Conservation (phyloP, 2,329 filamentous ascomycete species). For the Aspergillus fijiensis region DNA sequence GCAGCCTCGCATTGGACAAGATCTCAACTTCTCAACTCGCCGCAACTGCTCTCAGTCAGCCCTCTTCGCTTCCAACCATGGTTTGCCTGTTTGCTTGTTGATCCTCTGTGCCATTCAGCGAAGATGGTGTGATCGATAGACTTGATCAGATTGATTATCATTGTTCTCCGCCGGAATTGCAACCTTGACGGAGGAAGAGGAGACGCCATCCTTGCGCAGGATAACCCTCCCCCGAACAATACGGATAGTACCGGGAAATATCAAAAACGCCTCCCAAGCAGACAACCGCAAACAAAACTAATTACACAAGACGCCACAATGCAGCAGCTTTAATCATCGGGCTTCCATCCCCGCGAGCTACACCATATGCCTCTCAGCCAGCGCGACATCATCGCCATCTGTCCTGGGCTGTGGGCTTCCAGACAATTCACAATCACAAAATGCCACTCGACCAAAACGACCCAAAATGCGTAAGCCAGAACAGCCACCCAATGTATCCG, state of each 20-base stretch:
- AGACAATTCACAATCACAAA: conserved; percentile 4
- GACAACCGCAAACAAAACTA: conserved; percentile 1
- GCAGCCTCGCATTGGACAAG: neutral
- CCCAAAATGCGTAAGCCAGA: neutral
- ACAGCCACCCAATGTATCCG: conserved; percentile 1
- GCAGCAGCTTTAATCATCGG: conserved; percentile 13
- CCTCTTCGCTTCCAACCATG: neutral
- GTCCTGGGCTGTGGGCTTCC: neutral
- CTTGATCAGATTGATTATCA: neutral
- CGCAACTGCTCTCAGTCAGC: neutral
- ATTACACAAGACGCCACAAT: conserved; percentile 13
- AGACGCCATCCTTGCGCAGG: neutral
- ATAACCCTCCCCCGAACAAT: neutral
- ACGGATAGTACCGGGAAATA: neutral
- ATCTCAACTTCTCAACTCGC: neutral
- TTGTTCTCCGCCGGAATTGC: neutral
- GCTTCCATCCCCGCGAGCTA: neutral
- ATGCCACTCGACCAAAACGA: neutral
- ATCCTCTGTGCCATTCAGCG: too few relatives aligned
- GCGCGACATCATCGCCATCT: neutral
- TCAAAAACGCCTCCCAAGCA: neutral
- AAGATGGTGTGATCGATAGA: neutral
- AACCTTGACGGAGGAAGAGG: neutral
- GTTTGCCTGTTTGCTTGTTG: too few relatives aligned
- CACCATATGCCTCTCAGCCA: neutral